Base-by-base conservation (phyloP, 768 basidiomycete species). In the Termitomyces sp. region DNA sequence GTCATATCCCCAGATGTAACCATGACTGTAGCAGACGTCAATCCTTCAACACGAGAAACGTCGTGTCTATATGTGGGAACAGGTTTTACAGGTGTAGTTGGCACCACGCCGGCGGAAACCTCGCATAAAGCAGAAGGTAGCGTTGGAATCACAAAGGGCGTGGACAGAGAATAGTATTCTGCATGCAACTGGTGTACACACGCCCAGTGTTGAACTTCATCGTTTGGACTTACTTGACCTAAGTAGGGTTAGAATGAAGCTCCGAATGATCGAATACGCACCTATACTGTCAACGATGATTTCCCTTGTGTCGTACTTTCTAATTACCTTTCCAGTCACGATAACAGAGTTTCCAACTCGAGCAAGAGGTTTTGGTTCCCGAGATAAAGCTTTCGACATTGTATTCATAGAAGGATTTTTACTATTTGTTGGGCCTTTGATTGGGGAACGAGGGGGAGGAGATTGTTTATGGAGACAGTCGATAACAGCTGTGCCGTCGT, bases 401-500 rank as follows among this genome's bases (percentile, higher is more conserved):
- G 51, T 15, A 35, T 43, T 48, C 12, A 24, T 40, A 17, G 34
- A 40, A 32, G 57, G 52, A 8, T 48, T 28, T 34, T 64, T 61
- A 35, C 64, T 60, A 5, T n/a, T 12, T 35, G 49, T 56, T 12
- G 49, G 21, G 34, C 45, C 58, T 51, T 66, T 68, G 15, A 53
- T 53, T 0, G 62, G 62, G n/a, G 63, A 46, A 34, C 52, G 58
- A 10, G 66, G 64, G 22, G 67, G 59, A 5, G 68, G 66, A 41
- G 72, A 45, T 28, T 62, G 70, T 22, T 70, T 73, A 63, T 82
- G 77, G 2, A 72, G 63, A 62, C 89, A 91, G 45, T 91, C 88
- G 24, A 92, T 74, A 3, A 86, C 82, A 28, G 73, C 82, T 1
- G 88, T 87, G 5, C 88, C 87, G 60, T 92, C 90, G 63, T 92